Evolutionary conservation across 805 yeast species (phyloP).

Genomic region (Starmerella floris): DNA sequence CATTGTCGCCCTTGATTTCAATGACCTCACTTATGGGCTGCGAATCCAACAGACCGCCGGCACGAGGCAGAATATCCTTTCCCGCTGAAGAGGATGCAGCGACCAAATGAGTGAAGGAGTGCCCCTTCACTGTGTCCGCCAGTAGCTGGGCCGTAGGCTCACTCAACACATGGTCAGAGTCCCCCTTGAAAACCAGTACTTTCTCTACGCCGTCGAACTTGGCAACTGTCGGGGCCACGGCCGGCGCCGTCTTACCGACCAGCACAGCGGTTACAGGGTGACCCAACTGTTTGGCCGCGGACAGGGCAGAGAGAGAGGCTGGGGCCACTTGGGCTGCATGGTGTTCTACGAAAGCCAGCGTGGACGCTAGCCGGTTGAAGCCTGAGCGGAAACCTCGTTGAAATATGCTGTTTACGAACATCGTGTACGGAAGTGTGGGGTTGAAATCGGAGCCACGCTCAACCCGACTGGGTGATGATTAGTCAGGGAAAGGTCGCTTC

Average conservation of each 20-base stretch:
- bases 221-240: constrained; percentile 39
- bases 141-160: constrained; percentile 67
- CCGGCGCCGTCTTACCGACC: constrained; percentile 48
- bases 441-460: no score
- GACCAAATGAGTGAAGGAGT: constrained; percentile 53
- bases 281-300: constrained; percentile 59
- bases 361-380: constrained; percentile 35
- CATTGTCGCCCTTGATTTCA: constrained; percentile 48
- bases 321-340: constrained; percentile 44
- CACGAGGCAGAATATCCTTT: constrained; percentile 71
- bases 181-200: constrained; percentile 44
- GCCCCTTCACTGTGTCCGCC: constrained; percentile 33
- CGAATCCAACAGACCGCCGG: constrained; percentile 68
- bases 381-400: not conserved
- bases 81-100: constrained; percentile 80
- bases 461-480: no score
- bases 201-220: constrained; percentile 42
- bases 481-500: no score
- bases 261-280: constrained; percentile 73
- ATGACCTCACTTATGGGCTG: constrained; percentile 82
- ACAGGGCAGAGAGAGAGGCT: constrained; percentile 54
- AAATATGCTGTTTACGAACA: not conserved
- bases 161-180: constrained; percentile 55
- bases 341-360: constrained; percentile 64
- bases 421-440: not conserved